Percentiles rank a stretch among this genome's conserved stretches.
These are phyloP conservation scores for Penicillium capsulatum DNA, from an alignment of 2,329 filamentous ascomycete species.

Conservation along the genomic window DNA sequence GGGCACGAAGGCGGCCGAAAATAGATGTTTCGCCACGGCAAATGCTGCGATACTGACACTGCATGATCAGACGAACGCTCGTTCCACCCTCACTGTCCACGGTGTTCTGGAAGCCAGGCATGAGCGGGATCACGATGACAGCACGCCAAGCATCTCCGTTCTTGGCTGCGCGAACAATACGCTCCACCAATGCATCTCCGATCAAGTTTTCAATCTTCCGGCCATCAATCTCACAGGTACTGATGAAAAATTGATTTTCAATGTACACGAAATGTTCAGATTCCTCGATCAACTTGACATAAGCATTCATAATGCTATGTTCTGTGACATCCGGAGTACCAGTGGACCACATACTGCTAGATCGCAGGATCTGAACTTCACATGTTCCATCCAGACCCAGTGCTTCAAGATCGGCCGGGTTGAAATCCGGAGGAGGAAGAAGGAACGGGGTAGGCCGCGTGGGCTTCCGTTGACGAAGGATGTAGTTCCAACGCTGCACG, in stretches of 20 bases:
- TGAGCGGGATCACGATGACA: constrained; percentile 84
- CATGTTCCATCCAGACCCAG: constrained; percentile 90
- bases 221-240: constrained; percentile 81
- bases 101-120: constrained; percentile 98
- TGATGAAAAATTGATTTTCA: constrained; percentile 98
- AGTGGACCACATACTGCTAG: constrained; percentile 84
- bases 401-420: constrained; percentile 75
- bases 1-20: constrained; percentile 74
- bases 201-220: constrained; percentile 89
- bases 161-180: constrained; percentile 76
- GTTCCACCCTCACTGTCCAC: constrained; percentile 92
- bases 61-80: constrained; percentile 91
- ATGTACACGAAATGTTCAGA: constrained; percentile 98
- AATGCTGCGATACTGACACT: constrained; percentile 94
- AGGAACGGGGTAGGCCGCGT: constrained; percentile 91
- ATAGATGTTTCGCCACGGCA: constrained; percentile 89
- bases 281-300: constrained; percentile 88
- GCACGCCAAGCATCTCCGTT: constrained; percentile 88
- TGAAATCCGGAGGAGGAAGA: constrained; percentile 88
- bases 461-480: constrained; percentile 85
- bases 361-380: constrained; percentile 92
- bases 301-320: constrained; percentile 92
- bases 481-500: constrained; percentile 96
- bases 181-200: constrained; percentile 87
- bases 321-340: constrained; percentile 80